Evolutionary conservation across 225 moss, liverwort and hornwort species (phyloP).

Genomic region (Rhytidiadelphus loreus): DNA sequence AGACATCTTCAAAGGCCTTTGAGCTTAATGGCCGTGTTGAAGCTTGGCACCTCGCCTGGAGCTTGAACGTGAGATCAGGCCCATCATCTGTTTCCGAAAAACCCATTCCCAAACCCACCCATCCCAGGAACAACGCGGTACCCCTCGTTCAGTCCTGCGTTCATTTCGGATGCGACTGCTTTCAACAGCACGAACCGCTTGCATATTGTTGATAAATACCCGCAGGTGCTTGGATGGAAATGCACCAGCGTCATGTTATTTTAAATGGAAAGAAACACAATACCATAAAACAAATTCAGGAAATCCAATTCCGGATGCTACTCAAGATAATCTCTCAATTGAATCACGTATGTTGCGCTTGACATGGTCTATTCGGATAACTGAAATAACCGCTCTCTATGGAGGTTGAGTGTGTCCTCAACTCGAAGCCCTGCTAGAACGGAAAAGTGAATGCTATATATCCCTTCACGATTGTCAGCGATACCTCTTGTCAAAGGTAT

Average conservation of each 20-base stretch:
- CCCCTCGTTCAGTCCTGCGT: too few species aligned
- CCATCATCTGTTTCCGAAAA: conserved; percentile 69
- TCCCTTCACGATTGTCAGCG: neutral
- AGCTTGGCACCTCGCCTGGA: conserved; percentile 1
- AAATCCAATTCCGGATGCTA: neutral
- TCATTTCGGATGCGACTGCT: conserved; percentile 61
- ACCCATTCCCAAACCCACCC: conserved; percentile 75
- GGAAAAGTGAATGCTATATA: neutral
- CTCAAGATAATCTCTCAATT: neutral
- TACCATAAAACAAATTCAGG: neutral
- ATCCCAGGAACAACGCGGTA: conserved; percentile 64
- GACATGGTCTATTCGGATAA: neutral
- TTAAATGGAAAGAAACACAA: neutral
- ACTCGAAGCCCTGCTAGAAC: neutral
- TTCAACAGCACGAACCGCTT: conserved; percentile 58
- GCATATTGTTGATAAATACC: conserved; percentile 68
- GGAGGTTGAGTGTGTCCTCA: neutral
- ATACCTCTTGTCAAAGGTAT: neutral
- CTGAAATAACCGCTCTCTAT: neutral
- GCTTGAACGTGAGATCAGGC: conserved; percentile 3
- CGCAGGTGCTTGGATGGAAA: conserved; percentile 36
- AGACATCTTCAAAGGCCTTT: conserved; percentile 9
- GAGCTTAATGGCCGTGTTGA: too few species aligned
- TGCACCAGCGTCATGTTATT: neutral
- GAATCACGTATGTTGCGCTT: neutral